Conservation (phyloP, 805 yeast genomes). For the Saturnispora saitoi region DNA sequence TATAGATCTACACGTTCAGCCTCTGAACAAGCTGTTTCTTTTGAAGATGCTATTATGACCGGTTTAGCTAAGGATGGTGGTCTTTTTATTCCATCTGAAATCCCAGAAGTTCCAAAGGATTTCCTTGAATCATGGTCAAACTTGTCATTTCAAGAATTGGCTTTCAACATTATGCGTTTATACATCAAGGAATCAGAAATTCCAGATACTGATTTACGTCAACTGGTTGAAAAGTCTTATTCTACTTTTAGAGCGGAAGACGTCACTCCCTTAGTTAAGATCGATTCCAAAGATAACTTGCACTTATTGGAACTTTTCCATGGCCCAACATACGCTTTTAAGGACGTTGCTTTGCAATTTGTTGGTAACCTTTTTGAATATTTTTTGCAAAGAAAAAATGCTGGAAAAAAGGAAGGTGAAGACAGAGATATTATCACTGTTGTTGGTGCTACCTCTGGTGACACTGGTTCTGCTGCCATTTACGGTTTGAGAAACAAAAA, state of each 20-base stretch:
- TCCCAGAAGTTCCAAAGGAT: constrained; percentile 54
- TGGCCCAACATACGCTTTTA: constrained; percentile 98
- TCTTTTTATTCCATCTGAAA: constrained; percentile 74
- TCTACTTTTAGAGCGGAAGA: constrained; percentile 81
- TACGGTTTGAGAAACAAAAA: constrained; percentile 95
- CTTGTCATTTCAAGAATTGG: constrained; percentile 75
- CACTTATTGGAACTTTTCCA: constrained; percentile 90
- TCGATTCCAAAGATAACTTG: constrained; percentile 43
- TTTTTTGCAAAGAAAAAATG: constrained; percentile 72
- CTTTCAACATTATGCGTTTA: constrained; percentile 74
- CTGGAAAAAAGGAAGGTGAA: constrained; percentile 34
- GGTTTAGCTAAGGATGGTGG: constrained; percentile 98
- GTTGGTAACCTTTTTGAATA: constrained; percentile 95
- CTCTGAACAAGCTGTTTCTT: constrained; percentile 43
- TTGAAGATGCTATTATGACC: constrained; percentile 75
- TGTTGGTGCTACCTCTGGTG: constrained; percentile 99
- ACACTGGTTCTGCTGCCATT: constrained; percentile 98
- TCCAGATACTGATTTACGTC: constrained; percentile 55
- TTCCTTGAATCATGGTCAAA: constrained; percentile 62
- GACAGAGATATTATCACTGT: constrained; percentile 81
- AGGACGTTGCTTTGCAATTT: constrained; percentile 96
- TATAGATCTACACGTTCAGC: constrained; percentile 78
- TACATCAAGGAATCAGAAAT: constrained; percentile 72
- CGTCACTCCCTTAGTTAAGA: constrained; percentile 72
- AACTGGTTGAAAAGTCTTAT: constrained; percentile 63